Conservation (phyloP, 306 rosid species). For the Ziziphus jujuba region DNA sequence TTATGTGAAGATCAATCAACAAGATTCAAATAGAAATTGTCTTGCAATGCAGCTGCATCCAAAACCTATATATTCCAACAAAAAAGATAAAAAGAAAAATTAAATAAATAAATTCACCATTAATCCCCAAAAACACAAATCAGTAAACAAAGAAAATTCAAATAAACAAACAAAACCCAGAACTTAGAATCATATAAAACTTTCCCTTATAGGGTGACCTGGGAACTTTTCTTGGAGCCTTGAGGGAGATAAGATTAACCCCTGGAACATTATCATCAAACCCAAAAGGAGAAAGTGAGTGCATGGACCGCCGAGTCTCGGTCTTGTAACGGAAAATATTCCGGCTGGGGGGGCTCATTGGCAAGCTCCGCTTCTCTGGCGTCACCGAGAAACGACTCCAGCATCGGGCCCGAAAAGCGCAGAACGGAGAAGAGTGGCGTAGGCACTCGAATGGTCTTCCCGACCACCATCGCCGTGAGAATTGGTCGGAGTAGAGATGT, state of each 20-base stretch:
- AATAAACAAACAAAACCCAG: not conserved
- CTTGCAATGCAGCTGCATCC: slow-evolving; percentile 98
- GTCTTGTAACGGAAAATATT: slow-evolving; percentile 91
- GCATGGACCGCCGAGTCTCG: slow-evolving; percentile 83
- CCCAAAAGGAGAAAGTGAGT: slow-evolving; percentile 79
- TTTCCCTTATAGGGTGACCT: slow-evolving; percentile 91
- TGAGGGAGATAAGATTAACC: slow-evolving; percentile 59
- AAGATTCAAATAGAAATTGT: slow-evolving; percentile 91
- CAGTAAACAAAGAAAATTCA: slow-evolving; percentile 15
- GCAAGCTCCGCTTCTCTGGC: slow-evolving; percentile 56
- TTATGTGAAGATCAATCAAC: slow-evolving; percentile 98
- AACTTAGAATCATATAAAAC: slow-evolving; percentile 5
- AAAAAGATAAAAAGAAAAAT: not conserved
- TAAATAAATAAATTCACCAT: too few relatives aligned
- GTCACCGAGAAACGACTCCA: slow-evolving; percentile 53
- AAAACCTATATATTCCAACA: slow-evolving; percentile 58
- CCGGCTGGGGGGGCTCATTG: slow-evolving; percentile 56
- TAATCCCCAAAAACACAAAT: not conserved
- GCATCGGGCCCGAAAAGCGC: slow-evolving; percentile 81
- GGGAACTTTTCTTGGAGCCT: slow-evolving; percentile 86
- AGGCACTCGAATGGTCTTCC: slow-evolving; percentile 64
- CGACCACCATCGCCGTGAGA: slow-evolving; percentile 48
- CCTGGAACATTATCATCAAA: slow-evolving; percentile 68
- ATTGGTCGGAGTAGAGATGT: slow-evolving; percentile 41
- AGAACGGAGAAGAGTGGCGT: slow-evolving; percentile 65